Percentiles rank a stretch among this genome's conserved stretches.
Evolutionary conservation across 805 yeast genomes (phyloP).

Genomic region (Spathaspora girioi): DNA sequence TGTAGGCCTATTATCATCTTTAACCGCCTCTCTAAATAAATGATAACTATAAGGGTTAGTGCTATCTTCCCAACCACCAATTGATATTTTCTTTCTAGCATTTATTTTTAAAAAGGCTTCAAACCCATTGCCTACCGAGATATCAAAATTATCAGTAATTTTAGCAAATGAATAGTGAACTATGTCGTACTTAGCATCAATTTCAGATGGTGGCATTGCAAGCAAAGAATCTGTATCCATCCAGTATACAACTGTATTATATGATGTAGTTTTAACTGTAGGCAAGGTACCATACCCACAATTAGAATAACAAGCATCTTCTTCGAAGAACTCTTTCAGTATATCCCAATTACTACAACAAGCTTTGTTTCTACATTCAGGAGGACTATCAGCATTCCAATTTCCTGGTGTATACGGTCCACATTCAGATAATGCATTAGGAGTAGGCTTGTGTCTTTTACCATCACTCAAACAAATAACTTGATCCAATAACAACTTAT

Average conservation of each 20-base stretch:
- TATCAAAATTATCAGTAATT: too few relatives aligned
- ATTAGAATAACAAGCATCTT: conserved; percentile 13
- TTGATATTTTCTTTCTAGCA: conserved; percentile 9
- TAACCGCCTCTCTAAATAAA: conserved; percentile 11
- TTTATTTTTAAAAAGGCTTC: too few relatives aligned
- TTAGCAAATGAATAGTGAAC: too few relatives aligned
- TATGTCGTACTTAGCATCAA: too few relatives aligned
- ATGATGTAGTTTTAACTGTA: too few relatives aligned
- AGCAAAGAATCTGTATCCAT: too few relatives aligned
- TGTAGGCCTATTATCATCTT: too few relatives aligned
- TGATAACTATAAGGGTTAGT: conserved; percentile 10
- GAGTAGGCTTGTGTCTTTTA: conserved; percentile 13
- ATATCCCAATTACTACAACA: conserved; percentile 11
- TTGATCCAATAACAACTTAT: conserved; percentile 6
- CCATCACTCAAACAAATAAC: conserved; percentile 13
- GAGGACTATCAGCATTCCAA: conserved; percentile 7
- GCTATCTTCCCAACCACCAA: conserved; percentile 17
- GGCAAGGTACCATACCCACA: conserved; percentile 10
- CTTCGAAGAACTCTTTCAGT: too few relatives aligned
- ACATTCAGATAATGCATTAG: conserved; percentile 14
- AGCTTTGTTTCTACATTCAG: conserved; percentile 14
- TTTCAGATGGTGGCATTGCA: too few relatives aligned
- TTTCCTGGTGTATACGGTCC: conserved; percentile 17
- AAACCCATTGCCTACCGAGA: too few relatives aligned
- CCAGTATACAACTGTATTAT: too few relatives aligned